Conservation (phyloP, 805 yeast species). For the Monosporozyma aerobia region DNA sequence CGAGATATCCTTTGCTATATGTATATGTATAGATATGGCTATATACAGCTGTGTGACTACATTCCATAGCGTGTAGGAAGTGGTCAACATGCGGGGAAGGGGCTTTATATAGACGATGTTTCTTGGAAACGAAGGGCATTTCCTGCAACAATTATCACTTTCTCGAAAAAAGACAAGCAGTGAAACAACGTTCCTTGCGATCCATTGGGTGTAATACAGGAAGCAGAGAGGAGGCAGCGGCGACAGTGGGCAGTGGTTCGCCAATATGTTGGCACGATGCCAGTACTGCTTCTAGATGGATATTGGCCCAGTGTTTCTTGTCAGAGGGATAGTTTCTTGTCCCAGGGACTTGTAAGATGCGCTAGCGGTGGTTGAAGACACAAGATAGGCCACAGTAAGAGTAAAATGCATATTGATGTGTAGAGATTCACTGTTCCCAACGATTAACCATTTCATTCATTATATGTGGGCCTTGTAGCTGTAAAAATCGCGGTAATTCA, state of each 20-base stretch:
- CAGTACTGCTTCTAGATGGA: too few relatives aligned
- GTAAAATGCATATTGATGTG: neutral
- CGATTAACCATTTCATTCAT: constrained; percentile 72
- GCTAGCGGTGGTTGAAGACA: too few relatives aligned
- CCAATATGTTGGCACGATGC: too few relatives aligned
- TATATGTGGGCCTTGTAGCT: constrained; percentile 27
- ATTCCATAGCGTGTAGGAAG: neutral
- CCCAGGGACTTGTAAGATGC: too few relatives aligned
- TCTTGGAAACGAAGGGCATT: neutral
- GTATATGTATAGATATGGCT: neutral
- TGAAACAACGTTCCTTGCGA: neutral
- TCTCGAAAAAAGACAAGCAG: neutral
- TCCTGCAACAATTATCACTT: neutral
- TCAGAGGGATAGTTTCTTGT: too few relatives aligned
- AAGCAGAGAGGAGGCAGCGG: neutral
- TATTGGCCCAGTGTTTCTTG: too few relatives aligned
- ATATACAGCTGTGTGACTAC: neutral
- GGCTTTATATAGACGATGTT: neutral
- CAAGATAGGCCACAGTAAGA: neutral
- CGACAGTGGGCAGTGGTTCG: neutral
- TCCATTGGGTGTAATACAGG: neutral
- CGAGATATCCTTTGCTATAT: neutral
- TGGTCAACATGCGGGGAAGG: neutral
- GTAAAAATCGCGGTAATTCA: constrained; percentile 47
- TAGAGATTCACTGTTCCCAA: constrained; percentile 40